Evolutionary conservation across 129 eudicot species (phyloP).

Genomic region (Kitagawia praeruptora): DNA sequence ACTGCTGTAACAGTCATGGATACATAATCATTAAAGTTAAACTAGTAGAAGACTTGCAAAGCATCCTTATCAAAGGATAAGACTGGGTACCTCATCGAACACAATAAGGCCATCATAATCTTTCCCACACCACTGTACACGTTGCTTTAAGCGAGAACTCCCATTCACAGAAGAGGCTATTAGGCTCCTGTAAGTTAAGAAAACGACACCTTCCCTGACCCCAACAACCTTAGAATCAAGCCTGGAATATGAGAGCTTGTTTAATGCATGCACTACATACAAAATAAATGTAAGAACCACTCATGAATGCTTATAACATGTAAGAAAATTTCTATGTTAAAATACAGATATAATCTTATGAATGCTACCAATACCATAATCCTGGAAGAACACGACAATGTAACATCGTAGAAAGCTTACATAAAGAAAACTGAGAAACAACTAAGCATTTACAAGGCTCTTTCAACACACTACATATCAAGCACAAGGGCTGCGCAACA

Average conservation of each 20-base stretch:
- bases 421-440: not conserved
- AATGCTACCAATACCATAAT: not conserved
- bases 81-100: conserved; percentile 80
- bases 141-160: conserved; percentile 84
- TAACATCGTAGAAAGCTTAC: not conserved
- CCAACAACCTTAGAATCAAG: conserved; percentile 95
- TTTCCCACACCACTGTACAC: conserved; percentile 90
- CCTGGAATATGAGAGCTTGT: conserved; percentile 92
- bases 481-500: too few relatives aligned
- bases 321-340: conserved; percentile 3
- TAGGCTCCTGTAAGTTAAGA: conserved; percentile 92
- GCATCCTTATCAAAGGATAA: not conserved
- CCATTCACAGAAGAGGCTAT: conserved; percentile 98
- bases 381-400: not conserved
- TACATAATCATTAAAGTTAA: not conserved
- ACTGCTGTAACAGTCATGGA: conserved; percentile 7
- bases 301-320: conserved; percentile 16
- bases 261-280: conserved; percentile 86
- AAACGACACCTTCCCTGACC: conserved; percentile 83
- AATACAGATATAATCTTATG: not conserved
- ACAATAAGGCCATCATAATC: conserved; percentile 77
- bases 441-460: not conserved
- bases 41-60: conserved; percentile 6
- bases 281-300: conserved; percentile 13
- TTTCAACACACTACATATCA: too few relatives aligned